A percentile compares a stretch with the other conserved stretches of the same genome.
Conservation (phyloP, 768 basidiomycete genomes). For the Trametes gibbosa region DNA sequence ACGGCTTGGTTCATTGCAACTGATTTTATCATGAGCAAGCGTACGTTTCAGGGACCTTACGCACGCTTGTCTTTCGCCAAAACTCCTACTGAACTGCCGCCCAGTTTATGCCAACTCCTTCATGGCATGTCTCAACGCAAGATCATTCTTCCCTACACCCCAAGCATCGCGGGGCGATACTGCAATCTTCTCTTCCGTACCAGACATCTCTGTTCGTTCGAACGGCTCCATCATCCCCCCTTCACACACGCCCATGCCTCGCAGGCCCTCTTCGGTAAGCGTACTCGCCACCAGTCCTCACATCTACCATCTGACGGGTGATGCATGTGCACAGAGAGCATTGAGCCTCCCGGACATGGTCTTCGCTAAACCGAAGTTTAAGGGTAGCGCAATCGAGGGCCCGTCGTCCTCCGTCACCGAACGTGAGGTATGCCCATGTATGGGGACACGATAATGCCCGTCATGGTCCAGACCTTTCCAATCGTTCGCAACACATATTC, state of each 20-base stretch:
- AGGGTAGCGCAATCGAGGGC: neutral
- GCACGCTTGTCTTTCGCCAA: too few relatives aligned
- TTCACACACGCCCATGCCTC: slow-evolving; percentile 7
- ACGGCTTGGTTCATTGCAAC: slow-evolving; percentile 19
- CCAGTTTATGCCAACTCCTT: slow-evolving; percentile 18
- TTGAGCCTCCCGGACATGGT: slow-evolving; percentile 15
- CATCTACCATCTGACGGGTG: too few relatives aligned
- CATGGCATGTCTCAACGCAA: slow-evolving; percentile 18
- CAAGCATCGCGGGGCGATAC: slow-evolving; percentile 5
- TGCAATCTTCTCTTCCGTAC: slow-evolving; percentile 14
- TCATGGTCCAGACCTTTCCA: neutral
- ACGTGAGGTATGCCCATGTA: slow-evolving; percentile 11
- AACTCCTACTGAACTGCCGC: neutral
- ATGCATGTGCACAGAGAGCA: slow-evolving; percentile 3
- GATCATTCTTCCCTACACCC: slow-evolving; percentile 9
- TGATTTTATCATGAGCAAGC: slow-evolving; percentile 20
- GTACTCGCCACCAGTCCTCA: neutral
- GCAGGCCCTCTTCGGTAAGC: slow-evolving; percentile 14
- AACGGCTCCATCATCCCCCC: slow-evolving; percentile 4
- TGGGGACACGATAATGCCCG: slow-evolving; percentile 2
- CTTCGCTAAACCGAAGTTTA: slow-evolving; percentile 8
- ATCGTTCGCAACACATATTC: neutral
- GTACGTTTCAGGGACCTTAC: neutral
- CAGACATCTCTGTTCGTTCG: slow-evolving; percentile 16
- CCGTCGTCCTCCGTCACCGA: neutral